Percentiles rank a stretch among this genome's conserved stretches.
Conservation (phyloP, 2,329 filamentous ascomycete species). For the Scedosporium minutisporum region DNA sequence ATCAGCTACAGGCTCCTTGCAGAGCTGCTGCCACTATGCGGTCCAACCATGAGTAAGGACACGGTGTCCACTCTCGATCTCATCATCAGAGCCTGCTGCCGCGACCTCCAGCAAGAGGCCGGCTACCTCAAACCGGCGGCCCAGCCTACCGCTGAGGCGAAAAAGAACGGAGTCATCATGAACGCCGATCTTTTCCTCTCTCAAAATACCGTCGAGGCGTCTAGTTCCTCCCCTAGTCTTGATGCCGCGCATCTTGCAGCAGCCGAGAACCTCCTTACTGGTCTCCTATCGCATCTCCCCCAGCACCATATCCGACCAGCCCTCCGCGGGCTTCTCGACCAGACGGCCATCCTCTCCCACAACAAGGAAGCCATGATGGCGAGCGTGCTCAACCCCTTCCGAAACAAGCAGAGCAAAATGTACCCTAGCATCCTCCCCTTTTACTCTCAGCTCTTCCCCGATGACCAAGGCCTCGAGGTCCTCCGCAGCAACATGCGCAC, state of each 20-base stretch:
- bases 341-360: slow-evolving; percentile 63
- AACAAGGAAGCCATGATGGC: slow-evolving; percentile 67
- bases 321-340: slow-evolving; percentile 66
- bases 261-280: slow-evolving; percentile 52
- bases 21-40: slow-evolving; percentile 50
- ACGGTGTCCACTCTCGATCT: slow-evolving; percentile 52
- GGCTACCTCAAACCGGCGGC: slow-evolving; percentile 35
- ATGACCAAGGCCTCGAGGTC: slow-evolving; percentile 60
- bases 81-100: slow-evolving; percentile 60
- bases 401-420: slow-evolving; percentile 51
- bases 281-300: slow-evolving; percentile 53
- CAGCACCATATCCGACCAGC: slow-evolving; percentile 60
- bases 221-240: slow-evolving; percentile 22
- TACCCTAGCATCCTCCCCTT: slow-evolving; percentile 73
- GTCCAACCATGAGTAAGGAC: slow-evolving; percentile 56
- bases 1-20: slow-evolving; percentile 51
- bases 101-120: slow-evolving; percentile 55
- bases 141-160: slow-evolving; percentile 18
- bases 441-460: slow-evolving; percentile 55
- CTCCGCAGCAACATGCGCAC: slow-evolving; percentile 51
- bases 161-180: slow-evolving; percentile 32
- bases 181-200: slow-evolving; percentile 68
- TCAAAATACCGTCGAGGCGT: slow-evolving; percentile 24
- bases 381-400: slow-evolving; percentile 70
- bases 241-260: slow-evolving; percentile 39